phyloP scores from a whole-genome alignment of 495 filamentous ascomycete species.

The Daldinia loculata region DNA sequence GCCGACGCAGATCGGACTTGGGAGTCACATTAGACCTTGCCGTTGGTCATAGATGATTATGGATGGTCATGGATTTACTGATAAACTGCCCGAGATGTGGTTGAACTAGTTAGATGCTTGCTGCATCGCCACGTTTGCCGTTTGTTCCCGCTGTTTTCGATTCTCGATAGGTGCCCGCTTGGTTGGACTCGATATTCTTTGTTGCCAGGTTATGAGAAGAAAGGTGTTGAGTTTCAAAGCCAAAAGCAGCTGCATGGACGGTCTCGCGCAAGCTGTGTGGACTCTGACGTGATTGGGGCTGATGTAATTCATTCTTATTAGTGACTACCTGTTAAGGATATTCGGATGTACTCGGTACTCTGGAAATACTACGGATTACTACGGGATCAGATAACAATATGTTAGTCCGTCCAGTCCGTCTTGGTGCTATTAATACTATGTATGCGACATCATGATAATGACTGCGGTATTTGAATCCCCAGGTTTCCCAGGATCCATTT shows the following conservation, averaged over 20 bases:
- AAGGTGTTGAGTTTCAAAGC: not conserved
- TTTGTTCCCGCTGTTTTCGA: conserved; percentile 18
- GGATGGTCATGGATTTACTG: not conserved
- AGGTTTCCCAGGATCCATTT: conserved; percentile 23
- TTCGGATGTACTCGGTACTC: conserved; percentile 1
- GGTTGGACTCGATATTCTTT: not conserved
- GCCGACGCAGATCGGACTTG: conserved; percentile 33
- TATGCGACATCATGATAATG: conserved; percentile 23
- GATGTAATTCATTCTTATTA: conserved; percentile 39
- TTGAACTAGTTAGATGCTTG: conserved; percentile 3
- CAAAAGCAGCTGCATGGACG: not conserved
- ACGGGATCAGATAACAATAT: conserved; percentile 29
- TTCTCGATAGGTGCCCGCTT: conserved; percentile 33
- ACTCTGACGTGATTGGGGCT: conserved; percentile 40
- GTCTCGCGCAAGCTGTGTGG: conserved; percentile 30
- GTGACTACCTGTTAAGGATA: not conserved
- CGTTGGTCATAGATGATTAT: conserved; percentile 8
- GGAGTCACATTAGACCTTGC: conserved; percentile 20
- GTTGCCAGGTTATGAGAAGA: not conserved
- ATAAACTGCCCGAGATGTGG: conserved; percentile 8
- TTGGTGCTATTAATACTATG: conserved; percentile 9
- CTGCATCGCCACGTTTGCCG: conserved; percentile 36
- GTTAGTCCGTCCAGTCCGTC: not conserved
- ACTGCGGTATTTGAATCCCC: conserved; percentile 22
- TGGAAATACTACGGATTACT: not conserved